Base-by-base conservation (phyloP, 352 stramenopile species). In the Pseudoperonospora humuli region DNA sequence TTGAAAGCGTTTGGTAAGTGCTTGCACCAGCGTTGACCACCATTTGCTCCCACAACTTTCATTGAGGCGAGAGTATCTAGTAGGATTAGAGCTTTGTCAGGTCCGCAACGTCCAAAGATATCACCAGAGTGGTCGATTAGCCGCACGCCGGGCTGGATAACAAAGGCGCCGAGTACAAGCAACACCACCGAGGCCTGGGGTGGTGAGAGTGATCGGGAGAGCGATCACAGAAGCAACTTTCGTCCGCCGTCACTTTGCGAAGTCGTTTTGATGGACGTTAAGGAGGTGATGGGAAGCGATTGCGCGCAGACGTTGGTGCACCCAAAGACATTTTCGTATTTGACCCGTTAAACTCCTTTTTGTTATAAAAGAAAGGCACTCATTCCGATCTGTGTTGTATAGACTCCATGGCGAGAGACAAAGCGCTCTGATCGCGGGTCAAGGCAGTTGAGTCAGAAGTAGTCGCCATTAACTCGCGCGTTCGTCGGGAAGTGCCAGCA, bases 81-180 rank as follows among this genome's bases (percentile, higher is more conserved):
- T n/a, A n/a, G n/a, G n/a, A n/a, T n/a, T n/a, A n/a, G n/a, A n/a
- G n/a, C 39, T 69, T 74, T 76, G 89, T 92, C 38, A 82, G 65
- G 18, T 69, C 60, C 15, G 85, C 62, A 19, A 89, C 67, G 33
- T 75, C 87, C 76, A 8, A 89, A 73, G 21, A 87, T 64, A 27
- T 83, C 69, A 18, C 73, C 76, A 0, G 75, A 87, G 39, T 87
- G 73, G 39, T 86, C 64, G 7, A 91, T 85, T 7, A 91, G 55
- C 2, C 73, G 55, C 18, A 75, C 70, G 11, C 79, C 79, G 15
- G 76, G 75, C 24, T 72, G 74, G 25, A 91, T 63, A 20, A 91
- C 76, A 34, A 79, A 84, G 6, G 57, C 62, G 2, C 79, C 79
- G 9, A 91, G 50, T 23, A 87, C 62, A 8, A 91, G 59, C 23